Evolutionary conservation across 805 yeast species (phyloP).

Genomic region (Lachancea fermentati): DNA sequence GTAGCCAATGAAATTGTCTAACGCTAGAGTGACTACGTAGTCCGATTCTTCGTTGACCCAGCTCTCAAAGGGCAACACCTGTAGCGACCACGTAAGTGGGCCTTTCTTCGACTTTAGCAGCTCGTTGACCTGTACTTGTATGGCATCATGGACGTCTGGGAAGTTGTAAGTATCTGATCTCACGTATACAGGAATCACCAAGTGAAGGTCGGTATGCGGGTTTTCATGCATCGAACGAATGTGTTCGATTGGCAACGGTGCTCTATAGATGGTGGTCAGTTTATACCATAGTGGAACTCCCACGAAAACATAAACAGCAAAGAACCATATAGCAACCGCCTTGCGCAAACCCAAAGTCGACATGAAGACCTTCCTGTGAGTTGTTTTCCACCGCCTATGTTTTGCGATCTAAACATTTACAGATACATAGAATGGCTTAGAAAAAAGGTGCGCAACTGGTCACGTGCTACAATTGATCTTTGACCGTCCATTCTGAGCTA

Average conservation of each 20-base stretch:
- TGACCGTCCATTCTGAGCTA: not conserved
- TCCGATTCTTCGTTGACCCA: slow-evolving; percentile 11
- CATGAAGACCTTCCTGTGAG: slow-evolving; percentile 2
- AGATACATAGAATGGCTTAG: not conserved
- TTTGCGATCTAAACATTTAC: not conserved
- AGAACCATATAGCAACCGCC: slow-evolving; percentile 19
- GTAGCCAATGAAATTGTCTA: slow-evolving; percentile 40
- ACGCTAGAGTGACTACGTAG: slow-evolving; percentile 32
- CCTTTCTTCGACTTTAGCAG: slow-evolving; percentile 33
- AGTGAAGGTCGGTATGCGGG: slow-evolving; percentile 38
- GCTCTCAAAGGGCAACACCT: slow-evolving; percentile 21
- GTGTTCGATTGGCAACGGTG: slow-evolving; percentile 35
- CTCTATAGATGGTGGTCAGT: slow-evolving; percentile 38
- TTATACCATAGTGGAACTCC: slow-evolving; percentile 41
- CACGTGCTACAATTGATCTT: not conserved
- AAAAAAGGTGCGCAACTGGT: no score
- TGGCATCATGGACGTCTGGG: slow-evolving; percentile 62
- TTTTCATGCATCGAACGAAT: slow-evolving; percentile 33
- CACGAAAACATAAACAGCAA: slow-evolving; percentile 29
- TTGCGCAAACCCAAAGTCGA: slow-evolving; percentile 17
- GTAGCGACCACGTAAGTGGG: slow-evolving; percentile 34
- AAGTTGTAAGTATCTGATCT: slow-evolving; percentile 44
- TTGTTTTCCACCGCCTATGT: not conserved
- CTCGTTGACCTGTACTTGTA: slow-evolving; percentile 42
- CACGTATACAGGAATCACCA: slow-evolving; percentile 40